A percentile compares a stretch with the other conserved stretches of the same genome.
These are phyloP conservation scores for Paraglomus brasilianum DNA, from an alignment of 192 early-diverging fungal species.

Conservation along the genomic window DNA sequence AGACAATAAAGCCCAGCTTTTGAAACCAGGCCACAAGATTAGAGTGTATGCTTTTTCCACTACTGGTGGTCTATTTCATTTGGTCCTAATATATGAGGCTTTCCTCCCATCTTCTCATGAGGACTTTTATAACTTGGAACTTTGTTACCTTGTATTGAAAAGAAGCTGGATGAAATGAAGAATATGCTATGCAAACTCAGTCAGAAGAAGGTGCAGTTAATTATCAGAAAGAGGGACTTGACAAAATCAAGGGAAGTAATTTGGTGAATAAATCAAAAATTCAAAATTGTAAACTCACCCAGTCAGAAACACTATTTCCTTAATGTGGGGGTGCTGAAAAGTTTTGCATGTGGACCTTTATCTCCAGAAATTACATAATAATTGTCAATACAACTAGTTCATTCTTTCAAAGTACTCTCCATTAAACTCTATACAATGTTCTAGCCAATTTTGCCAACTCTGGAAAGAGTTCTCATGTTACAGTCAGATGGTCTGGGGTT, in stretches of 20 bases:
- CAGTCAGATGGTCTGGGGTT: too few relatives aligned
- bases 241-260: conserved; percentile 7
- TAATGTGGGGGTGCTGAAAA: too few relatives aligned
- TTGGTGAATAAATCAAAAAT: conserved; percentile 5
- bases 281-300: conserved; percentile 21
- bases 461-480: too few relatives aligned
- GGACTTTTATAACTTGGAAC: conserved; percentile 23
- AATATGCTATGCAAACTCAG: conserved; percentile 14
- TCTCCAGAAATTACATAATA: too few relatives aligned
- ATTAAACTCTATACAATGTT: too few relatives aligned
- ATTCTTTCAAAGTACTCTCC: too few relatives aligned
- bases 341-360: too few relatives aligned
- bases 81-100: conserved; percentile 31
- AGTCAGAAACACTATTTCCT: too few relatives aligned
- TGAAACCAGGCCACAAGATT: conserved; percentile 27
- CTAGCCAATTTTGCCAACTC: too few relatives aligned
- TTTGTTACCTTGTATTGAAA: conserved; percentile 23
- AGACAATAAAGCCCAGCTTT: too few relatives aligned
- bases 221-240: conserved; percentile 25
- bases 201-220: conserved; percentile 18
- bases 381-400: too few relatives aligned
- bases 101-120: conserved; percentile 27
- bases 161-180: conserved; percentile 25
- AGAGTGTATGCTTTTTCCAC: conserved; percentile 27
- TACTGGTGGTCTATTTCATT: conserved; percentile 32